Evolutionary conservation across 73 alveolate species (phyloP), one percentile per base, ranked within the genome.

Genomic region (Paramecium sexaurelia): DNA sequence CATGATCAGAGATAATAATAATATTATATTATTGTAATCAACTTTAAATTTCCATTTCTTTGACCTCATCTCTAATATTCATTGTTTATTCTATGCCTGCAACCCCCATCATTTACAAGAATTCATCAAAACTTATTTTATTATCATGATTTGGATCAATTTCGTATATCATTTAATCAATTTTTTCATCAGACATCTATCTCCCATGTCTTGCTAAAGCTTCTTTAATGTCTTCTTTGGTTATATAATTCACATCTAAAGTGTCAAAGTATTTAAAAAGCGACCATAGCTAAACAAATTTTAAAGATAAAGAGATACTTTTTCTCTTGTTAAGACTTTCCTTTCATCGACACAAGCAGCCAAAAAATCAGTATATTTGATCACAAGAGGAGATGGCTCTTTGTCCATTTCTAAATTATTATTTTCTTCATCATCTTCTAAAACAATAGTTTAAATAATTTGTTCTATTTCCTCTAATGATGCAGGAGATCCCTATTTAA

Each of bases 41-140:
- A 51, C 67, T 51, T 51, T 51, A 51, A 5, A 51, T 51, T n/a
- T 51, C 67, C 15, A 51, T 20, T 78, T 78, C 71, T 33, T 78
- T 78, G 2, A 78, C 55, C 41, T 39, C 71, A 78, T 78, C 90
- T 24, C 32, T 78, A 24, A 78, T 29, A 40, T 78, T 39, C 90
- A 78, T 78, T 17, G 90, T 41, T 43, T 78, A 19, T 78, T 78
- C 90, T 17, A 88, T 51, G 5, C 87, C 94, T 29, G 45, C 90
- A 20, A 75, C 89, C 43, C 87, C 87, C 94, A 88, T 88, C 67
- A 88, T 45, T 41, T 61, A 41, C 3, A 37, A 32, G 75, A 92
- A 92, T 55, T 92, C 96, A 68, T 92, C 96, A 40, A 92, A 82
- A 69, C 91, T 84, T 20, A 92, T 85, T 40, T 85, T 92, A 22